phyloP scores from a whole-genome alignment of 1,284 basidiomycete species.

The Termitomyces sp. region DNA sequence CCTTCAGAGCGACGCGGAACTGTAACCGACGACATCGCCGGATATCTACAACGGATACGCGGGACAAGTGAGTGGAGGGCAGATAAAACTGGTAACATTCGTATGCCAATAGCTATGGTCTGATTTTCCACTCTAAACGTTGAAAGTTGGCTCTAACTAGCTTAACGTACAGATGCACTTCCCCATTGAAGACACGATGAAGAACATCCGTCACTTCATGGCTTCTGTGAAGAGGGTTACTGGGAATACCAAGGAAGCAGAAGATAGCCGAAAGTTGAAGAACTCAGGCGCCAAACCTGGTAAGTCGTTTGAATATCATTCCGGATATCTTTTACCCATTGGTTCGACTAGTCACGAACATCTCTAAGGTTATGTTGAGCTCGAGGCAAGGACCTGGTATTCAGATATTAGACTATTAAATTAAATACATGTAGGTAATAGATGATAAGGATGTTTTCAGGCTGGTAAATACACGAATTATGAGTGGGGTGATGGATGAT shows the following conservation, averaged over 20 bases:
- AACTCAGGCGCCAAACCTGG: slow-evolving; percentile 33
- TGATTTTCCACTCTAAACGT: slow-evolving; percentile 15
- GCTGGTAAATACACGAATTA: slow-evolving; percentile 1
- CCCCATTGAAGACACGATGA: slow-evolving; percentile 68
- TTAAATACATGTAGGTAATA: slow-evolving; percentile 25
- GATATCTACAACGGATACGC: slow-evolving; percentile 75
- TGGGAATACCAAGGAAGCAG: slow-evolving; percentile 52
- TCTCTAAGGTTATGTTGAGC: slow-evolving; percentile 75
- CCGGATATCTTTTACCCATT: not conserved
- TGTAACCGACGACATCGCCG: slow-evolving; percentile 82
- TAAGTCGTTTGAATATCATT: slow-evolving; percentile 13
- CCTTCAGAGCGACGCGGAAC: slow-evolving; percentile 92
- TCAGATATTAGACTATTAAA: slow-evolving; percentile 56
- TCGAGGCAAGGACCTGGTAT: slow-evolving; percentile 86
- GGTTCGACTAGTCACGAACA: slow-evolving; percentile 52
- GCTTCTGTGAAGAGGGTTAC: slow-evolving; percentile 73
- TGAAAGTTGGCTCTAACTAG: not conserved
- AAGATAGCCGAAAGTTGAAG: slow-evolving; percentile 29
- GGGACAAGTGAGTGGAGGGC: slow-evolving; percentile 92
- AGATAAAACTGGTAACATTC: slow-evolving; percentile 83
- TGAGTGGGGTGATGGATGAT: slow-evolving; percentile 2
- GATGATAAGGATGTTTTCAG: slow-evolving; percentile 2
- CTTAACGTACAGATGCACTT: slow-evolving; percentile 56
- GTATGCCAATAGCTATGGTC: slow-evolving; percentile 72
- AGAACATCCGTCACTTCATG: slow-evolving; percentile 79